A percentile compares a stretch with the other conserved stretches of the same genome.
Conservation (phyloP, 73 alveolate genomes). For the Paramecium pentaurelia region DNA sequence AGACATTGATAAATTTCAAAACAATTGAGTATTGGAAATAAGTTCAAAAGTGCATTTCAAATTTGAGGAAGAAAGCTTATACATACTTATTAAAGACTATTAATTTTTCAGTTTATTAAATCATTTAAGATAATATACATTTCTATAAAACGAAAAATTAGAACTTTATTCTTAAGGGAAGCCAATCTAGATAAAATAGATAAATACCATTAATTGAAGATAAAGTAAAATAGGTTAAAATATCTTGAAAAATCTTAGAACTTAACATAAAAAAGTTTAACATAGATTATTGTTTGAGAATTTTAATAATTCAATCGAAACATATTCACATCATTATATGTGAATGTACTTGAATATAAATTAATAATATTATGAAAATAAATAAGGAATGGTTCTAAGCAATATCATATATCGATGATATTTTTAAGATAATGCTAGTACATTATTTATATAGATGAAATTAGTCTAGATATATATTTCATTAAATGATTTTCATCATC, state of each 20-base stretch:
- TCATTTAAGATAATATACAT: too few species aligned
- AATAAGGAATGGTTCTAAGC: not conserved
- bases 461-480: not conserved
- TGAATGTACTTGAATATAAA: not conserved
- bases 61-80: too few species aligned
- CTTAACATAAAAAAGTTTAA: too few species aligned
- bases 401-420: not conserved
- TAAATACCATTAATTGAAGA: not conserved
- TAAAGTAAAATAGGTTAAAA: not conserved
- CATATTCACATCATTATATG: not conserved
- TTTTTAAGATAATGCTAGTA: not conserved
- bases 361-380: not conserved
- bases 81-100: too few species aligned
- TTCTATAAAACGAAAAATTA: too few species aligned
- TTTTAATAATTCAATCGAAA: not conserved
- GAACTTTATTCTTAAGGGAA: not conserved
- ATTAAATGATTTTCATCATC: slow-evolving; percentile 67
- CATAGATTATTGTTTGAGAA: too few species aligned
- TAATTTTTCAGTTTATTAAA: too few species aligned
- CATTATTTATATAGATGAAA: not conserved
- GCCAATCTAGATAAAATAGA: not conserved
- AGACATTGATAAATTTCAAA: too few species aligned
- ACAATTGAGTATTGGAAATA: too few species aligned
- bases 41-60: too few species aligned
- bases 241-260: not conserved